Evolutionary conservation across 345 rosid genomes (phyloP).

Genomic region (Moringa oleifera): DNA sequence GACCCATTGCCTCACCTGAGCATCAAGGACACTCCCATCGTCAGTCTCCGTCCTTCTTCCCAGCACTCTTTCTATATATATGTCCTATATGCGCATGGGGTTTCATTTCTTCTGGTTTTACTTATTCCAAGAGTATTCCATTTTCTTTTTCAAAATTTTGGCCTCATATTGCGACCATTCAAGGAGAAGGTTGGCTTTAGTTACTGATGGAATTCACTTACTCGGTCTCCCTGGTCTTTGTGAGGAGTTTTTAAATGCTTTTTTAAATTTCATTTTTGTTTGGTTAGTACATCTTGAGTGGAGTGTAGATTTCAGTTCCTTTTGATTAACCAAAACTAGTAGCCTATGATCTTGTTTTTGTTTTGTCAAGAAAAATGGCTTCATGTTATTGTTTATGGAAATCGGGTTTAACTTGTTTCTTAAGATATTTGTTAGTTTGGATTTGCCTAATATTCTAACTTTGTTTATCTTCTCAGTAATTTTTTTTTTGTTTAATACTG

Average conservation of each 20-base stretch:
- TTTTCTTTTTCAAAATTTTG: too few species aligned
- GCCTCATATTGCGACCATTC: too few species aligned
- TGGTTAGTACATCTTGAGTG: too few species aligned
- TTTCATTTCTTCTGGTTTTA: too few species aligned
- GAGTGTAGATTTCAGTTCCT: too few species aligned
- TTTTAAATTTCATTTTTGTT: too few species aligned
- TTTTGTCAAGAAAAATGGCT: background rate
- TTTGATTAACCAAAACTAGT: too few species aligned
- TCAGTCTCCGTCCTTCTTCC: slow-evolving; percentile 26
- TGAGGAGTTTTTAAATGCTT: too few species aligned
- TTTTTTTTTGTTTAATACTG: background rate
- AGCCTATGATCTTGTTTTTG: background rate
- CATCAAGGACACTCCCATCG: slow-evolving; percentile 89
- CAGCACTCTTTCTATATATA: background rate
- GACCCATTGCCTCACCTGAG: slow-evolving; percentile 85
- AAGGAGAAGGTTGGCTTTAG: background rate
- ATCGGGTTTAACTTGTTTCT: background rate
- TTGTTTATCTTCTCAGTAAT: too few species aligned
- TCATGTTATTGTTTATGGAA: background rate
- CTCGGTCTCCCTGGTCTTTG: background rate
- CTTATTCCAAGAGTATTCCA: too few species aligned
- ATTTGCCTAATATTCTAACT: background rate
- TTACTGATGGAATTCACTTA: background rate
- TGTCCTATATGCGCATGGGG: background rate
- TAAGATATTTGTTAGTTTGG: background rate